phyloP scores from a whole-genome alignment of 331 rosid species.

The Pyrus hybrid region DNA sequence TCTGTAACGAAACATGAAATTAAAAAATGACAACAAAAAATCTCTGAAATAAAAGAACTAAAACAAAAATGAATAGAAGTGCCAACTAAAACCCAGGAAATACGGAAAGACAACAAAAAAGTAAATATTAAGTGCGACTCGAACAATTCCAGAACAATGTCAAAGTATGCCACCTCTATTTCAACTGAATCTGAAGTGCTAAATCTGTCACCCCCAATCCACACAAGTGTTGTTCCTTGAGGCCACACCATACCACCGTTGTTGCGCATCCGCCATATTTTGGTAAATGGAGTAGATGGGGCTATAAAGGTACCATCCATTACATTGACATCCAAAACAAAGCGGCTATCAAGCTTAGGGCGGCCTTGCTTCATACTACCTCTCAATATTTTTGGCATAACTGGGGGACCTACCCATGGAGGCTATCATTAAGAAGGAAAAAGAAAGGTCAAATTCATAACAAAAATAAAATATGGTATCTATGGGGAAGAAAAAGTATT shows the following conservation, averaged over 20 bases:
- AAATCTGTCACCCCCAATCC: conserved; percentile 70
- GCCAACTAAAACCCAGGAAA: not conserved
- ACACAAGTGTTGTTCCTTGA: conserved; percentile 59
- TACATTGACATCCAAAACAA: conserved; percentile 64
- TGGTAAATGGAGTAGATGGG: conserved; percentile 74
- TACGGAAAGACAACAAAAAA: not conserved
- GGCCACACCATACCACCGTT: conserved; percentile 67
- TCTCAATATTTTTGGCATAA: conserved; percentile 21
- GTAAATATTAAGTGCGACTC: not conserved
- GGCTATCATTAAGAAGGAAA: conserved; percentile 20
- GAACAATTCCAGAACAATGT: not conserved
- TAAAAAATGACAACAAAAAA: not conserved
- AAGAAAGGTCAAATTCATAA: not conserved
- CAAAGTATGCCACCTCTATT: conserved; percentile 51
- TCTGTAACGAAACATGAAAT: conserved; percentile 20
- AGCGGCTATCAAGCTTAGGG: conserved; percentile 55
- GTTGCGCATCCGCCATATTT: conserved; percentile 90
- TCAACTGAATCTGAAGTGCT: conserved; percentile 29
- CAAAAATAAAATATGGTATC: not conserved
- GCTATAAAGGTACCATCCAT: conserved; percentile 75
- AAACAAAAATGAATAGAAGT: not conserved
- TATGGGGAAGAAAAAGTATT: not conserved
- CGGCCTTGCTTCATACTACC: conserved; percentile 19
- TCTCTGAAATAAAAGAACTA: not conserved
- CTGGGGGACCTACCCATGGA: conserved; percentile 11